A percentile compares a stretch with the other conserved stretches of the same genome.
These are phyloP conservation scores for Penicillium arizonense DNA, from an alignment of 495 filamentous ascomycete species.

Conservation along the genomic window DNA sequence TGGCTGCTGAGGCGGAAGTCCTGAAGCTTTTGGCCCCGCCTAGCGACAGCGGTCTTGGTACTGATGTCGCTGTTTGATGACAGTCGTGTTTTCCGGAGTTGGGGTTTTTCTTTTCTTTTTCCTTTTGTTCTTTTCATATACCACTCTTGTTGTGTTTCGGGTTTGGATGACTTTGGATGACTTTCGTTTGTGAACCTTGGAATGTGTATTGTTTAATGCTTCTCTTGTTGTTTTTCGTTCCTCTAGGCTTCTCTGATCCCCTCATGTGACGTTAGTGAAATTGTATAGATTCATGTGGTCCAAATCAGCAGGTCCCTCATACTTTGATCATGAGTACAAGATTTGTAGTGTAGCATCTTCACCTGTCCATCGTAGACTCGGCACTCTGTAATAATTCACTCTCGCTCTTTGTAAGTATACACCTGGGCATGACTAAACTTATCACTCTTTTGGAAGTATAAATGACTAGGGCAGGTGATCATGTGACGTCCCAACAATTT, in stretches of 20 bases:
- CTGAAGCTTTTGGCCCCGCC: constrained; percentile 31
- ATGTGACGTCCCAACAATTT: constrained; percentile 14
- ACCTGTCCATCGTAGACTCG: no score
- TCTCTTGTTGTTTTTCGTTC: not conserved
- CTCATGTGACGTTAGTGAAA: constrained; percentile 5
- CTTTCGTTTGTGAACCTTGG: constrained; percentile 16
- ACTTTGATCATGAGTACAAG: not conserved
- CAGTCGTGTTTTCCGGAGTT: constrained; percentile 12
- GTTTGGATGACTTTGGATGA: constrained; percentile 21
- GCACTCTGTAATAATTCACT: no score
- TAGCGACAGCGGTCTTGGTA: constrained; percentile 45
- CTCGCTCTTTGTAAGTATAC: not conserved
- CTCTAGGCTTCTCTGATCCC: not conserved
- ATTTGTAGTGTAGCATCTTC: no score
- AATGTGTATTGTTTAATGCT: constrained; percentile 12
- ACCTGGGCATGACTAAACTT: not conserved
- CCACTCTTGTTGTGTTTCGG: constrained; percentile 23
- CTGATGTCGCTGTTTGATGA: constrained; percentile 34
- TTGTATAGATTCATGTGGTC: not conserved
- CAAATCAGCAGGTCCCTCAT: not conserved
- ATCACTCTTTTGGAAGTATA: no score
- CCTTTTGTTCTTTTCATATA: constrained; percentile 26
- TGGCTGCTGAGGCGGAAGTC: constrained; percentile 28
- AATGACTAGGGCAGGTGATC: not conserved
- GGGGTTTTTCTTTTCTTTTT: constrained; percentile 11